phyloP scores from a whole-genome alignment of 1,284 basidiomycete genomes.

The Apiotrichum montevideense region DNA sequence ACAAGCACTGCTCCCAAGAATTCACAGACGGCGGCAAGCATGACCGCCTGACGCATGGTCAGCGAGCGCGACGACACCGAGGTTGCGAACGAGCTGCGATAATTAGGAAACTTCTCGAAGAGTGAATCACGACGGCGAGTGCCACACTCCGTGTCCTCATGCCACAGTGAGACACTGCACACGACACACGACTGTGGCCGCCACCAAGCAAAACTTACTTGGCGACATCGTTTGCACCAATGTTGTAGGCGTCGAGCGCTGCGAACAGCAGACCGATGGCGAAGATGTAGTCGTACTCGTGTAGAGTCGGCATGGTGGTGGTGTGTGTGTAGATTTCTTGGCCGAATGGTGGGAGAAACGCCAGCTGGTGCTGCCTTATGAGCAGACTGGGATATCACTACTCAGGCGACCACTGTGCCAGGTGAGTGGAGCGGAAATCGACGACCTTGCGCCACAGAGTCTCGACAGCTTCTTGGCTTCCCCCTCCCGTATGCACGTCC shows the following conservation, averaged over 20 bases:
- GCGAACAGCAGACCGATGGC: conserved; percentile 48
- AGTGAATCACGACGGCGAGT: no score
- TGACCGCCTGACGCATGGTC: conserved; percentile 47
- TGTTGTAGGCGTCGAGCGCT: conserved; percentile 50
- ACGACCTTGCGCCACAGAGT: no score
- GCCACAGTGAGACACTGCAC: not conserved
- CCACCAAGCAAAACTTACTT: conserved; percentile 12
- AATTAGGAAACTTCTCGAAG: not conserved
- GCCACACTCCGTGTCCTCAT: not conserved
- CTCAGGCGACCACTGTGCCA: not conserved
- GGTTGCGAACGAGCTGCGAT: conserved; percentile 48
- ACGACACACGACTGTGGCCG: not conserved
- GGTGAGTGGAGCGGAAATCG: not conserved
- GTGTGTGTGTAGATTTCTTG: no score
- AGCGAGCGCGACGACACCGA: conserved; percentile 50
- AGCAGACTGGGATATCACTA: not conserved
- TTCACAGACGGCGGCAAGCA: conserved; percentile 48
- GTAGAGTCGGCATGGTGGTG: conserved; percentile 51
- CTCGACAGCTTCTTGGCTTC: no score
- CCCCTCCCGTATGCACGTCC: no score
- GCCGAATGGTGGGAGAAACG: no score
- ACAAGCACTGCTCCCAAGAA: conserved; percentile 48
- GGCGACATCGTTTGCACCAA: conserved; percentile 48
- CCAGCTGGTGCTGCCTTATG: not conserved
- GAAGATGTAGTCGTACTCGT: conserved; percentile 50